These are phyloP conservation scores for Tirmania nivea DNA, from an alignment of 495 filamentous ascomycete species.

Conservation along the genomic window DNA sequence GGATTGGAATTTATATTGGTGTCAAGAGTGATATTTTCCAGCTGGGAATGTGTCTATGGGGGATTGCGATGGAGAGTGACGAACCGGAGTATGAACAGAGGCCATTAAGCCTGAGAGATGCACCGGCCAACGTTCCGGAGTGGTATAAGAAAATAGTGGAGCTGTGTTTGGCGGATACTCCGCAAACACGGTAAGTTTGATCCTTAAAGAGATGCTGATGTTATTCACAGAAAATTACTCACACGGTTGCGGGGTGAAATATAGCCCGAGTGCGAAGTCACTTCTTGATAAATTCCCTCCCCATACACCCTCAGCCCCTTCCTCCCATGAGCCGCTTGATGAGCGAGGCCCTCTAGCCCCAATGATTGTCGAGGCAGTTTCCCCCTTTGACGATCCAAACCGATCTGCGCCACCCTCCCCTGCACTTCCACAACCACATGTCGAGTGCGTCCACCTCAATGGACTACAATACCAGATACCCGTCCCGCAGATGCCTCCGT, in stretches of 20 bases:
- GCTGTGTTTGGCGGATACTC: conserved; percentile 34
- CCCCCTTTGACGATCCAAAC: not conserved
- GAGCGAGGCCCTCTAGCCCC: not conserved
- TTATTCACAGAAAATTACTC: no score
- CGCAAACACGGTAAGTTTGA: conserved; percentile 18
- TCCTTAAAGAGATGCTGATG: not conserved
- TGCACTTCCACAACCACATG: not conserved
- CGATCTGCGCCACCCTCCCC: not conserved
- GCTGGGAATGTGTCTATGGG: conserved; percentile 94
- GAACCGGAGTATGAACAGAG: conserved; percentile 59
- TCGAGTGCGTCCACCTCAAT: not conserved
- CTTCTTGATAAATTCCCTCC: not conserved
- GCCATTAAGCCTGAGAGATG: conserved; percentile 35
- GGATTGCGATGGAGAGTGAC: conserved; percentile 63
- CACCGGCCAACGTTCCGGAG: conserved; percentile 30
- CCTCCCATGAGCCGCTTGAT: no score
- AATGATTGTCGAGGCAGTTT: not conserved
- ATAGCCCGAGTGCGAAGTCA: not conserved
- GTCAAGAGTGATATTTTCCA: conserved; percentile 94
- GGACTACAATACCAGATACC: not conserved
- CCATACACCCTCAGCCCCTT: not conserved
- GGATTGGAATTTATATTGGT: conserved; percentile 94
- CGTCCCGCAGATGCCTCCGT: not conserved
- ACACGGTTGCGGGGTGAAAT: no score
- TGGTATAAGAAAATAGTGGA: conserved; percentile 38